Evolutionary conservation across 176 grass and related monocot genomes (phyloP).

Genomic region (Oryza rufipogon): DNA sequence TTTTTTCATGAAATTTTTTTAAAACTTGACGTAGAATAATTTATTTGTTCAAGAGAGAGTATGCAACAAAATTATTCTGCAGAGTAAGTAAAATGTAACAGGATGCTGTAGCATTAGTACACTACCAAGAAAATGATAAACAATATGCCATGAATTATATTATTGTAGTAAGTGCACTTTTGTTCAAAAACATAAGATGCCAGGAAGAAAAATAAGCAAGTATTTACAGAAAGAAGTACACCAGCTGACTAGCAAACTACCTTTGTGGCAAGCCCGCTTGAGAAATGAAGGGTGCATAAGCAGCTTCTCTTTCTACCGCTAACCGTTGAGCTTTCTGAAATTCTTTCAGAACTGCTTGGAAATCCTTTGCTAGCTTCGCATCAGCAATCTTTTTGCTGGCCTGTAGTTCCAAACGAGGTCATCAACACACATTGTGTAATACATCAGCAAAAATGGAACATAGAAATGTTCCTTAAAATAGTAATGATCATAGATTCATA

Average conservation of each 20-base stretch:
- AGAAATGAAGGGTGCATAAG: constrained; percentile 87
- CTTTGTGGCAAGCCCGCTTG: constrained; percentile 66
- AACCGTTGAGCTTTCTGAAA: constrained; percentile 92
- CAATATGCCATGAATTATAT: background rate
- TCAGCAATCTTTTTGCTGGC: constrained; percentile 94
- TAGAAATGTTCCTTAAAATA: background rate
- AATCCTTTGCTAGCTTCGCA: constrained; percentile 98
- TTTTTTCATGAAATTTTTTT: no score
- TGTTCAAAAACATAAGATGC: constrained; percentile 3
- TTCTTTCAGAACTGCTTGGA: constrained; percentile 90
- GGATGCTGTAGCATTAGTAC: background rate
- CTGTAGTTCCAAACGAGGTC: constrained; percentile 52
- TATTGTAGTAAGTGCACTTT: background rate
- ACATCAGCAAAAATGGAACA: background rate
- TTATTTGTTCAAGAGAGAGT: background rate
- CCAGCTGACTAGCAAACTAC: constrained; percentile 33
- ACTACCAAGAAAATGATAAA: background rate
- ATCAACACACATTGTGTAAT: constrained; percentile 3
- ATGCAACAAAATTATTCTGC: background rate
- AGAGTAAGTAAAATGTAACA: background rate
- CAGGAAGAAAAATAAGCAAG: background rate
- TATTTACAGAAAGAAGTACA: background rate
- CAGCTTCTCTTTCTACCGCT: constrained; percentile 91
- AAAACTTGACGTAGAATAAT: background rate
- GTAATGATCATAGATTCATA: constrained; percentile 15